Percentiles rank a stretch among this genome's conserved stretches.
Evolutionary conservation across 116 monocot genomes (phyloP).

Genomic region (Iris pallida): DNA sequence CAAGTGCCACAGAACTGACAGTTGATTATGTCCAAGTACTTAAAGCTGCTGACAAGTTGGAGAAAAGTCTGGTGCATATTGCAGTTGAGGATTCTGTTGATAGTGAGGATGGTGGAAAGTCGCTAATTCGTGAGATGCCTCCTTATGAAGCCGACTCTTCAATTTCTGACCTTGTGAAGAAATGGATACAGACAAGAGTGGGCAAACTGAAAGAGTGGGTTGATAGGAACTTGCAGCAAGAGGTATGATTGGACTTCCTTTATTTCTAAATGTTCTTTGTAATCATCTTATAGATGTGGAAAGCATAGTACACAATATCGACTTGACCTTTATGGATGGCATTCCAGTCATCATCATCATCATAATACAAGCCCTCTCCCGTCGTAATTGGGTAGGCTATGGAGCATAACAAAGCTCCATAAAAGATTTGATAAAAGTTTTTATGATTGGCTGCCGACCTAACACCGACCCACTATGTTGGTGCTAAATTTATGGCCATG

Average conservation of each 20-base stretch:
- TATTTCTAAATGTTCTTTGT: background rate
- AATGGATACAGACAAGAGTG: conserved; percentile 77
- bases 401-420: too few species aligned
- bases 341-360: too few species aligned
- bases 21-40: conserved; percentile 58
- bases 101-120: conserved; percentile 91
- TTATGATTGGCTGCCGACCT: too few species aligned
- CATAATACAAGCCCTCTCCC: too few species aligned
- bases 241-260: conserved; percentile 37
- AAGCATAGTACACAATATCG: too few species aligned
- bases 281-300: too few species aligned
- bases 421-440: too few species aligned
- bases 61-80: conserved; percentile 85
- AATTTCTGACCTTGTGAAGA: conserved; percentile 67
- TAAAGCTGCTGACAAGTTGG: conserved; percentile 35
- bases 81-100: conserved; percentile 95
- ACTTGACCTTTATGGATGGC: too few species aligned
- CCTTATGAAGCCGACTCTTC: conserved; percentile 84
- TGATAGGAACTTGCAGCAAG: conserved; percentile 83
- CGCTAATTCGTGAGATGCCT: conserved; percentile 90
- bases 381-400: too few species aligned
- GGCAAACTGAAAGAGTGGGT: conserved; percentile 75
- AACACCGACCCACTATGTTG: too few species aligned
- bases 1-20: conserved; percentile 53
- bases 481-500: too few species aligned